phyloP scores from a whole-genome alignment of 2,329 filamentous ascomycete genomes.

The Sclerotinia spermophila region DNA sequence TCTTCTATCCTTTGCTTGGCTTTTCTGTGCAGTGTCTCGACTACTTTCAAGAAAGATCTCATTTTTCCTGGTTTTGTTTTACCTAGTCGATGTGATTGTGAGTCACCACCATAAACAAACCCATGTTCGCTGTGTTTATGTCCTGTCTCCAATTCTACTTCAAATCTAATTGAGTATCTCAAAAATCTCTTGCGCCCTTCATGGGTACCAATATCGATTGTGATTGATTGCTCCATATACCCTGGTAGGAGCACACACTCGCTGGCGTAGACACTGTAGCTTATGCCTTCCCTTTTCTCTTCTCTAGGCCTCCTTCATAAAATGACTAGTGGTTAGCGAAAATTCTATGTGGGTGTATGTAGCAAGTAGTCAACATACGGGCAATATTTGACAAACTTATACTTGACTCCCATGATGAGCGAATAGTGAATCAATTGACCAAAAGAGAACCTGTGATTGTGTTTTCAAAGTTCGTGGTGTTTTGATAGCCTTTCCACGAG shows the following conservation, averaged over 20 bases:
- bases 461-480: not conserved
- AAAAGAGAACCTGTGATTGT: not conserved
- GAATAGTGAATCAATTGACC: not conserved
- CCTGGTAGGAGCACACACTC: not conserved
- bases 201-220: not conserved
- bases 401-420: not conserved
- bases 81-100: constrained; percentile 1
- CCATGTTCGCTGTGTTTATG: not conserved
- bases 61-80: not conserved
- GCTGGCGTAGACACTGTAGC: not conserved
- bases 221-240: not conserved
- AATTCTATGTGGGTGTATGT: not conserved
- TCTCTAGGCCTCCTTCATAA: not conserved
- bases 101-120: not conserved
- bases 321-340: not conserved
- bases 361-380: not conserved
- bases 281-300: not conserved
- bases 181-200: not conserved
- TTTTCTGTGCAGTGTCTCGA: not conserved
- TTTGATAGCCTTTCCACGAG: not conserved
- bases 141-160: not conserved
- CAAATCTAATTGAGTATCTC: not conserved
- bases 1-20: not conserved
- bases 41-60: not conserved
- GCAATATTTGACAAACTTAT: not conserved